Evolutionary conservation across 2,329 filamentous ascomycete genomes (phyloP).

Genomic region (Arthrobotrys pseudoclavata): DNA sequence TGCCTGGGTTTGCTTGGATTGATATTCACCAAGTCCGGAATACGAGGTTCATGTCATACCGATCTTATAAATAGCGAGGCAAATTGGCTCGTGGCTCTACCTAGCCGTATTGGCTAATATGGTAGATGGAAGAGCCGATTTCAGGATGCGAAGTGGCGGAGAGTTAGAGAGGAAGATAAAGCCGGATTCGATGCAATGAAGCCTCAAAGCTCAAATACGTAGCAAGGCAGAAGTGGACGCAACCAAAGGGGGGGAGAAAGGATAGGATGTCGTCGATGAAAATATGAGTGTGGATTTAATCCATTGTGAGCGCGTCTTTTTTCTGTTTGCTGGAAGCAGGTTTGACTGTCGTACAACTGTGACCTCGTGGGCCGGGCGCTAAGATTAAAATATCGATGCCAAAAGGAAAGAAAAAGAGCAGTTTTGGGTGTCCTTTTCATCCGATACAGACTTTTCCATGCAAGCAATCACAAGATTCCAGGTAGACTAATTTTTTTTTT

Average conservation of each 20-base stretch:
- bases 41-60: slow-evolving; percentile 49
- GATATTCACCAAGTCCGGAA: slow-evolving; percentile 25
- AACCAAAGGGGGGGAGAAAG: slow-evolving; percentile 6
- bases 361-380: slow-evolving; percentile 58
- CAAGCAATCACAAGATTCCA: slow-evolving; percentile 15
- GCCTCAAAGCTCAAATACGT: neutral
- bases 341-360: slow-evolving; percentile 28
- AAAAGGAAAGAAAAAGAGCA: slow-evolving; percentile 37
- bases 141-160: slow-evolving; percentile 5
- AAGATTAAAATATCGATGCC: slow-evolving; percentile 49
- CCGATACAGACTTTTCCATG: slow-evolving; percentile 21
- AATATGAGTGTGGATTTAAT: slow-evolving; percentile 6
- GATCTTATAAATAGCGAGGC: slow-evolving; percentile 29
- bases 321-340: slow-evolving; percentile 17
- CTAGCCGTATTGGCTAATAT: slow-evolving; percentile 44
- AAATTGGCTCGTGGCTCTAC: slow-evolving; percentile 30
- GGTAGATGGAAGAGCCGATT: slow-evolving; percentile 20
- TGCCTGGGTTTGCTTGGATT: slow-evolving; percentile 34
- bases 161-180: slow-evolving; percentile 10
- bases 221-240: neutral
- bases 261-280: neutral
- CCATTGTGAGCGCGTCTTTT: slow-evolving; percentile 38
- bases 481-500: slow-evolving; percentile 9
- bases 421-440: slow-evolving; percentile 6
- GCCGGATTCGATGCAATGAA: slow-evolving; percentile 5